Conservation (phyloP, 2,329 filamentous ascomycete species). For the Penicillium sclerotiorum region DNA sequence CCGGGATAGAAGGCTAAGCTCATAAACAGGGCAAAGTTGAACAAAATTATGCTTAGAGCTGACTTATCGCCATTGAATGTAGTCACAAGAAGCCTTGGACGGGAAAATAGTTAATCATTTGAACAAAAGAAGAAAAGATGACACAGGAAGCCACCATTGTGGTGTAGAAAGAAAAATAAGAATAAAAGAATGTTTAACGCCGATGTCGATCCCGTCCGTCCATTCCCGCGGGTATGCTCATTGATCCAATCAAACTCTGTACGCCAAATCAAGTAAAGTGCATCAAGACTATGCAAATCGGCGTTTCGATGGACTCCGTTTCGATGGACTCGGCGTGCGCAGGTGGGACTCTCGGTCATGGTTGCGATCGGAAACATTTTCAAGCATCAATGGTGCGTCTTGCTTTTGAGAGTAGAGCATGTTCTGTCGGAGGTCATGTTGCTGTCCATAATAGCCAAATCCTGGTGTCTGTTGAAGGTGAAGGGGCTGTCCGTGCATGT, state of each 20-base stretch:
- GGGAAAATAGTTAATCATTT: too few relatives aligned
- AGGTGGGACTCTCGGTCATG: constrained; percentile 35
- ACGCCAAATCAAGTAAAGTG: not conserved
- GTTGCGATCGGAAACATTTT: constrained; percentile 36
- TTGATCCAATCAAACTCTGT: not conserved
- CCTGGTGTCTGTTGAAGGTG: constrained; percentile 31
- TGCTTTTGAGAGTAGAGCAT: constrained; percentile 29
- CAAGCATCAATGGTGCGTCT: constrained; percentile 33
- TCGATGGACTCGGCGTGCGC: constrained; percentile 43
- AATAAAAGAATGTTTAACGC: not conserved
- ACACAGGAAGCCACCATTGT: not conserved
- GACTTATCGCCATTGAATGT: too few relatives aligned
- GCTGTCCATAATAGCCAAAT: constrained; percentile 30
- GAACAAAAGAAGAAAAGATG: not conserved
- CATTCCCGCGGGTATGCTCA: not conserved
- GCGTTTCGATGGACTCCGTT: constrained; percentile 41
- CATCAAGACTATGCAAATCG: constrained; percentile 10
- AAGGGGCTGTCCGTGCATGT: constrained; percentile 26
- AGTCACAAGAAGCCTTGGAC: too few relatives aligned
- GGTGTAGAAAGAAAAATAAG: not conserved
- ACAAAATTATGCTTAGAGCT: too few relatives aligned
- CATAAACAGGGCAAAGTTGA: too few relatives aligned
- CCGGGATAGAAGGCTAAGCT: too few relatives aligned
- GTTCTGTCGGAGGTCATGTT: constrained; percentile 19
- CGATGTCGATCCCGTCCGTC: not conserved